phyloP scores from a whole-genome alignment of 306 rosid genomes.

The Glycine tomentella region DNA sequence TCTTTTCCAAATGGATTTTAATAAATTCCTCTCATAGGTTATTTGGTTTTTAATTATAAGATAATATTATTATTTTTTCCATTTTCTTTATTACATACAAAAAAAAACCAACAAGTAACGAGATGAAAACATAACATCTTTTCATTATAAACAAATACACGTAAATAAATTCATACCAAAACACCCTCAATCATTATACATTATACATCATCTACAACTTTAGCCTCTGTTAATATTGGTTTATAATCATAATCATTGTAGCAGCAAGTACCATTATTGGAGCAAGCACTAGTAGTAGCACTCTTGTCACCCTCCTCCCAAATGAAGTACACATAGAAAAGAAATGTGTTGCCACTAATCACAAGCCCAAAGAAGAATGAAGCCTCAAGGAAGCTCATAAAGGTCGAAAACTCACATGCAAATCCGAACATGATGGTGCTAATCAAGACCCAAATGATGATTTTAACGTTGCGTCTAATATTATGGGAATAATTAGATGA shows the following conservation, averaged over 20 bases:
- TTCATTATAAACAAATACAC: too few species aligned
- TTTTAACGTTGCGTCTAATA: background rate
- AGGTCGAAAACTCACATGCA: conserved; percentile 41
- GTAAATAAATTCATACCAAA: too few species aligned
- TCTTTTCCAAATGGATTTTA: too few species aligned
- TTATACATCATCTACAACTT: background rate
- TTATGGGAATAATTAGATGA: too few species aligned
- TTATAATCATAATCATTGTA: background rate
- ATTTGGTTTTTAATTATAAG: too few species aligned
- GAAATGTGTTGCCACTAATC: conserved; percentile 10
- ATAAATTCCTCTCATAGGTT: too few species aligned
- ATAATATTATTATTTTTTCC: too few species aligned
- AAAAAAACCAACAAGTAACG: too few species aligned
- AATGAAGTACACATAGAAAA: conserved; percentile 44
- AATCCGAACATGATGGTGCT: conserved; percentile 45
- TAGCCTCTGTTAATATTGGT: background rate
- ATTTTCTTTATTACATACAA: too few species aligned
- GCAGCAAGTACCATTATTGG: background rate
- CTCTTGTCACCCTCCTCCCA: conserved; percentile 1
- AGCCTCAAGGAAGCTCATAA: conserved; percentile 16
- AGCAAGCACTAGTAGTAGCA: background rate
- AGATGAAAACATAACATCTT: too few species aligned
- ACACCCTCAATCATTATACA: too few species aligned
- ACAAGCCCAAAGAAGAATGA: background rate
- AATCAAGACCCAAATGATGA: conserved; percentile 42